Conservation (phyloP, 768 basidiomycete genomes). For the Neoboletus brunneissimus region DNA sequence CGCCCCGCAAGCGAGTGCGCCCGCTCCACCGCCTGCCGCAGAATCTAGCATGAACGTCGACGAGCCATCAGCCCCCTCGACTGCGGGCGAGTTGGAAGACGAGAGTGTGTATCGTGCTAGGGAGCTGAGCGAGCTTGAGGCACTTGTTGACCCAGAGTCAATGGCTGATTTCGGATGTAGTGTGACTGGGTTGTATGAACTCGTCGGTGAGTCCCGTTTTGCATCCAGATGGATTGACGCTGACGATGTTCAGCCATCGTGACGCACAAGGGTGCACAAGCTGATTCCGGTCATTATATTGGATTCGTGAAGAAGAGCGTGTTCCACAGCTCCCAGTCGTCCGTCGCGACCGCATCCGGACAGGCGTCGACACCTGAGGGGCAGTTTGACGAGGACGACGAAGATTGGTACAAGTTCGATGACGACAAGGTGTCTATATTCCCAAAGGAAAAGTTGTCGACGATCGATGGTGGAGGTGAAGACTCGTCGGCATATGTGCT, state of each 20-base stretch:
- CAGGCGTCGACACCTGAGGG: constrained; percentile 14
- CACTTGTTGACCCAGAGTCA: constrained; percentile 59
- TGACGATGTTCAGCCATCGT: constrained; percentile 63
- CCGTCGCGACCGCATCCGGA: neutral
- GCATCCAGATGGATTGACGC: neutral
- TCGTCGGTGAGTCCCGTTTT: constrained; percentile 63
- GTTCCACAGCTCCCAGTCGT: constrained; percentile 42
- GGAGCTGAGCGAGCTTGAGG: constrained; percentile 65
- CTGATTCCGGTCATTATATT: constrained; percentile 95
- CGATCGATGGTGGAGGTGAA: constrained; percentile 89
- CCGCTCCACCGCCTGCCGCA: constrained; percentile 21
- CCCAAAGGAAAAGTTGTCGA: constrained; percentile 76
- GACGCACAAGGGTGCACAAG: constrained; percentile 94
- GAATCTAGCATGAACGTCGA: constrained; percentile 44
- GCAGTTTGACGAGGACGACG: constrained; percentile 52
- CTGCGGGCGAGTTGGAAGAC: constrained; percentile 46
- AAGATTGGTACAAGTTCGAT: constrained; percentile 96
- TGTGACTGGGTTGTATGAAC: constrained; percentile 82
- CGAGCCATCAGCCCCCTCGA: constrained; percentile 34
- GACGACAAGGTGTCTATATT: constrained; percentile 92
- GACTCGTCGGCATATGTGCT: constrained; percentile 89
- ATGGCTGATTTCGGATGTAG: constrained; percentile 72
- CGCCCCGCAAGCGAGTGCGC: constrained; percentile 7
- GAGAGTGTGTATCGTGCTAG: constrained; percentile 61
- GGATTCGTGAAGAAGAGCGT: constrained; percentile 82